These are phyloP conservation scores for Cryomyces antarcticus DNA, from an alignment of 495 filamentous ascomycete genomes.

Conservation along the genomic window DNA sequence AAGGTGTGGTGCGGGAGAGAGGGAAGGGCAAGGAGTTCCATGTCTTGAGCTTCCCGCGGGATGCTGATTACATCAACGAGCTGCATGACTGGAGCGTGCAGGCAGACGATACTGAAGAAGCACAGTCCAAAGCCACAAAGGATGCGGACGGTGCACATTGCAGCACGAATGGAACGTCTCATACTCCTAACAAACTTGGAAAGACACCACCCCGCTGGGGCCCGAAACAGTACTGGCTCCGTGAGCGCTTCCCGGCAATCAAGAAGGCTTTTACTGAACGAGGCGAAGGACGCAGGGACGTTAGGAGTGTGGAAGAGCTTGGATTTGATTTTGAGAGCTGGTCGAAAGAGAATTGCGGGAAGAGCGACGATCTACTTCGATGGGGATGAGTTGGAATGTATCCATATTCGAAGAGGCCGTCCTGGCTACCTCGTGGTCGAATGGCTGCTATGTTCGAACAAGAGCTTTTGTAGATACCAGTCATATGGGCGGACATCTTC, in stretches of 20 bases:
- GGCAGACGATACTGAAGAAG: conserved; percentile 21
- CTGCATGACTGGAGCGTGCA: conserved; percentile 37
- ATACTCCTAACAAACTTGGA: conserved; percentile 22
- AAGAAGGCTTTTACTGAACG: conserved; percentile 30
- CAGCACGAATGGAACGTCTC: background rate
- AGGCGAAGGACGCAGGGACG: conserved; percentile 22
- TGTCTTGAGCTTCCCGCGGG: conserved; percentile 46
- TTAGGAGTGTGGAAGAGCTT: conserved; percentile 33
- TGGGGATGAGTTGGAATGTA: too few relatives aligned
- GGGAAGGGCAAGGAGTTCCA: conserved; percentile 38
- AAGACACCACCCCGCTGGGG: conserved; percentile 51
- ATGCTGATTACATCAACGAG: conserved; percentile 60
- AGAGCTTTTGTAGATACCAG: too few relatives aligned
- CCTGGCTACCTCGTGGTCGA: too few relatives aligned
- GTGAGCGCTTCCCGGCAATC: conserved; percentile 32
- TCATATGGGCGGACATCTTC: too few relatives aligned
- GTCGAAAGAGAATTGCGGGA: conserved; percentile 2
- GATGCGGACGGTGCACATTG: background rate
- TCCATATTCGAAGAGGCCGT: too few relatives aligned
- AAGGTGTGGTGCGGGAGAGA: conserved; percentile 15
- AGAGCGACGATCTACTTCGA: too few relatives aligned
- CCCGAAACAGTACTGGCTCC: conserved; percentile 41
- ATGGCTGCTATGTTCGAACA: too few relatives aligned
- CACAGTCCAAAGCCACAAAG: too few relatives aligned
- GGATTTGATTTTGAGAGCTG: conserved; percentile 36